A percentile compares a stretch with the other conserved stretches of the same genome.
phyloP scores from a whole-genome alignment of 495 filamentous ascomycete species.

The Mytilinidion resinicola region DNA sequence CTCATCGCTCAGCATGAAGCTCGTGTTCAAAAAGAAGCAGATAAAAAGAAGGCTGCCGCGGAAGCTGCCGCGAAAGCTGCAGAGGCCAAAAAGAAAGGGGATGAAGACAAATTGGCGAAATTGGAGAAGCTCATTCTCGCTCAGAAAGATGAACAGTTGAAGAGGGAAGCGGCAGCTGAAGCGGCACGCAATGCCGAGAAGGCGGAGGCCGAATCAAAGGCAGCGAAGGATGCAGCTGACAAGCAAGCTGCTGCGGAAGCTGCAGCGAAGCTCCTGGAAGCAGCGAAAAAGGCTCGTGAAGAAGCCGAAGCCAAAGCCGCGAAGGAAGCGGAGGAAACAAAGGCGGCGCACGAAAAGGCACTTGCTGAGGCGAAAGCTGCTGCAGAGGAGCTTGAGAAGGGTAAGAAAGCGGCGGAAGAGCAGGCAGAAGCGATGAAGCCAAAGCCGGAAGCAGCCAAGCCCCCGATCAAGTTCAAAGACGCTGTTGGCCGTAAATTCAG shows the following conservation, averaged over 20 bases:
- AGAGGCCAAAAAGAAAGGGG: conserved; percentile 28
- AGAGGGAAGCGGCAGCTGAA: conserved; percentile 29
- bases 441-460: conserved; percentile 35
- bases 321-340: conserved; percentile 33
- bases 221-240: conserved; percentile 38
- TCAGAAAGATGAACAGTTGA: conserved; percentile 31
- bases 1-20: conserved; percentile 24
- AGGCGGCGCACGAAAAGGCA: conserved; percentile 17
- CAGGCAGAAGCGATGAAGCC: conserved; percentile 43
- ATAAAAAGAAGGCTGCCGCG: conserved; percentile 15
- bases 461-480: conserved; percentile 75
- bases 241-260: conserved; percentile 39
- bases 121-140: conserved; percentile 35
- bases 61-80: conserved; percentile 16
- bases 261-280: conserved; percentile 26
- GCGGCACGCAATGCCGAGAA: conserved; percentile 33
- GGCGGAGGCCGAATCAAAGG: conserved; percentile 33
- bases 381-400: conserved; percentile 23
- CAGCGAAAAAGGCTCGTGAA: conserved; percentile 27
- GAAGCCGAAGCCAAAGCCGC: conserved; percentile 43
- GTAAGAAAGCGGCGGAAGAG: conserved; percentile 28
- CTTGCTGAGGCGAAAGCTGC: conserved; percentile 29
- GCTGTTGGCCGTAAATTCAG: conserved; percentile 80
- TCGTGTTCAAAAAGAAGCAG: conserved; percentile 20
- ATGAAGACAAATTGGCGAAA: conserved; percentile 28